These are phyloP conservation scores for Diutina catenulata DNA, from an alignment of 1,139 yeast genomes.

Conservation along the genomic window DNA sequence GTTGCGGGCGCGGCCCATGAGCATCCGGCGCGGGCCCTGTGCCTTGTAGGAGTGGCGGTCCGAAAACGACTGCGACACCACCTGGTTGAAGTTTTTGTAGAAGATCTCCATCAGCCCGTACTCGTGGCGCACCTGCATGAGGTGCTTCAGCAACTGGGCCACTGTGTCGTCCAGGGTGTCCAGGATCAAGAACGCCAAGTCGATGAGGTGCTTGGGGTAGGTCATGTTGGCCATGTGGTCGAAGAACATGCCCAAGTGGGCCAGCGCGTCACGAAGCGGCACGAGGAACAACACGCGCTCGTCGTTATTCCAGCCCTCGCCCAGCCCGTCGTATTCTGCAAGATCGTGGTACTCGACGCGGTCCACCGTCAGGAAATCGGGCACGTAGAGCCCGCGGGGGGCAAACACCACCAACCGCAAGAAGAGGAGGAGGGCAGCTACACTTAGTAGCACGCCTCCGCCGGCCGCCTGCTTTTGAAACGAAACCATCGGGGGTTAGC, in stretches of 20 bases:
- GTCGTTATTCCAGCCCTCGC: slow-evolving; percentile 41
- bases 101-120: slow-evolving; percentile 48
- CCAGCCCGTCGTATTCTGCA: slow-evolving; percentile 36
- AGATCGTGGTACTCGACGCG: slow-evolving; percentile 34
- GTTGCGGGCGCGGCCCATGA: slow-evolving; percentile 44
- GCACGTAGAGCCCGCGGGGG: slow-evolving; percentile 9
- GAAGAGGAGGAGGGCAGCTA: neutral
- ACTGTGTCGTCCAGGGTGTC: slow-evolving; percentile 14
- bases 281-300: slow-evolving; percentile 49
- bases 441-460: slow-evolving; percentile 4
- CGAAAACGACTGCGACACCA: slow-evolving; percentile 39
- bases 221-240: slow-evolving; percentile 45
- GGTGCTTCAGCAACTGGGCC: neutral
- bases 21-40: slow-evolving; percentile 41
- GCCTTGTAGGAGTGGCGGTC: slow-evolving; percentile 45
- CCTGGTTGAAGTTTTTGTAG: slow-evolving; percentile 42
- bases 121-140: neutral
- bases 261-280: slow-evolving; percentile 49
- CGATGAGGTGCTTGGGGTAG: slow-evolving; percentile 45
- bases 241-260: slow-evolving; percentile 54
- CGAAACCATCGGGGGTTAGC: no score
- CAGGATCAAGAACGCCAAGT: slow-evolving; percentile 45
- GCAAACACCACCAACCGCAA: neutral
- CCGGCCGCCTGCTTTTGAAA: slow-evolving; percentile 2
- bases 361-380: slow-evolving; percentile 13